Evolutionary conservation across 1,284 basidiomycete species (phyloP).

Genomic region (Papiliotrema fonsecae): DNA sequence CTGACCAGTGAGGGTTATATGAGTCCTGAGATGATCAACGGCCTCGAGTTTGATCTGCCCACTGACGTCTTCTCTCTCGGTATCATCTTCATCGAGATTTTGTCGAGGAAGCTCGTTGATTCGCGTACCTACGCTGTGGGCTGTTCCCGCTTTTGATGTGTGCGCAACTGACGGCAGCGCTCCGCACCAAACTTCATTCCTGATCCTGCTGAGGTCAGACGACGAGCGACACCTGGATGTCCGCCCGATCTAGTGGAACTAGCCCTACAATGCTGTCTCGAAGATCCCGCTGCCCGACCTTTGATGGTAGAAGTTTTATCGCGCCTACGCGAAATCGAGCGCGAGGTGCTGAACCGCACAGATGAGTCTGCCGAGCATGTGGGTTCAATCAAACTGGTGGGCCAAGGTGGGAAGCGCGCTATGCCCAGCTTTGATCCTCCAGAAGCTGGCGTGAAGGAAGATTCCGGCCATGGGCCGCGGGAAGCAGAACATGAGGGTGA

Average conservation of each 20-base stretch:
- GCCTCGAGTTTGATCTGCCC: conserved; percentile 83
- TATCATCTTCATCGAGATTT: conserved; percentile 90
- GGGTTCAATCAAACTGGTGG: conserved; percentile 64
- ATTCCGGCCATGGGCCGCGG: conserved; percentile 40
- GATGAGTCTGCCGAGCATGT: conserved; percentile 62
- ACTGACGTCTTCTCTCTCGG: conserved; percentile 94
- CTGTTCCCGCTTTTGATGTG: neutral
- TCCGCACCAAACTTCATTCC: conserved; percentile 71
- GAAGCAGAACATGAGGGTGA: conserved; percentile 59
- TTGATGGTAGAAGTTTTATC: conserved; percentile 71
- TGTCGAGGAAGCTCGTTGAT: conserved; percentile 77
- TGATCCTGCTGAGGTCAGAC: conserved; percentile 67
- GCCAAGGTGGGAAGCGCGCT: conserved; percentile 55
- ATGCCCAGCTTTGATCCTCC: conserved; percentile 47
- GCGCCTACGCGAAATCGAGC: conserved; percentile 70
- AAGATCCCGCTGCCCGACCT: conserved; percentile 67
- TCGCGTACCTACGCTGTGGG: conserved; percentile 60
- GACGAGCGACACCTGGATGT: conserved; percentile 67
- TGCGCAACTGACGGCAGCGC: conserved; percentile 48
- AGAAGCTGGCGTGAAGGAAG: conserved; percentile 36
- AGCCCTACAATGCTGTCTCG: conserved; percentile 69
- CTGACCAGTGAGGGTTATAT: conserved; percentile 43
- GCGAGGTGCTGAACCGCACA: conserved; percentile 66
- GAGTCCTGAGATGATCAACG: conserved; percentile 83
- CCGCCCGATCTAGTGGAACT: conserved; percentile 73